Evolutionary conservation across 2,329 filamentous ascomycete genomes (phyloP).

Genomic region (Pseudocercospora fuligena): DNA sequence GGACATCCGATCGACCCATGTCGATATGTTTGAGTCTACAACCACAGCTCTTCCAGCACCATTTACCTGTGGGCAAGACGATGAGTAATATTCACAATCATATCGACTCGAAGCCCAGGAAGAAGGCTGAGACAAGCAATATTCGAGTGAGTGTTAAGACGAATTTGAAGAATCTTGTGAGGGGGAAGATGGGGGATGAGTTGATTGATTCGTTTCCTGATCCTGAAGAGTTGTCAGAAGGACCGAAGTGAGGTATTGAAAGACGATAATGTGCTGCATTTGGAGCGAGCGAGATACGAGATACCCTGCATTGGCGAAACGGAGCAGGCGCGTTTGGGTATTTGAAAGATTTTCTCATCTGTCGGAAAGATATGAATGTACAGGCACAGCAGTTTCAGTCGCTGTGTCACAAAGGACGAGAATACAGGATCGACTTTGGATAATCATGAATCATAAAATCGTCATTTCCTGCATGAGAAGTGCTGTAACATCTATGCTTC

Average conservation of each 20-base stretch:
- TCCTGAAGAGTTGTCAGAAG: background rate
- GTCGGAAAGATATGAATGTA: background rate
- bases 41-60: slow-evolving; percentile 55
- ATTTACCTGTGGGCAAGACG: slow-evolving; percentile 46
- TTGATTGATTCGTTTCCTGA: slow-evolving; percentile 10
- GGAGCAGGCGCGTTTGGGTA: background rate
- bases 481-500: background rate
- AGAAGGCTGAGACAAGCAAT: slow-evolving; percentile 9
- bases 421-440: background rate
- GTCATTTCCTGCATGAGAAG: background rate
- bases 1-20: slow-evolving; percentile 35
- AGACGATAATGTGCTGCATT: background rate
- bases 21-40: slow-evolving; percentile 49
- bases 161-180: slow-evolving; percentile 8
- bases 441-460: background rate
- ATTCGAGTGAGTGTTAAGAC: slow-evolving; percentile 2
- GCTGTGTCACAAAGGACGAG: background rate
- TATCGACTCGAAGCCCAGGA: background rate
- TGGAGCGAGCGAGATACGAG: background rate
- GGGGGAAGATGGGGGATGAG: background rate
- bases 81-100: slow-evolving; percentile 12
- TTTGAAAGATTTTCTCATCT: background rate
- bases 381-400: background rate
- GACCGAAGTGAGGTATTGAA: background rate
- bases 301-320: background rate